Evolutionary conservation across 192 early-diverging fungal species (phyloP).

Genomic region (Gryganskiella cystojenkinii): DNA sequence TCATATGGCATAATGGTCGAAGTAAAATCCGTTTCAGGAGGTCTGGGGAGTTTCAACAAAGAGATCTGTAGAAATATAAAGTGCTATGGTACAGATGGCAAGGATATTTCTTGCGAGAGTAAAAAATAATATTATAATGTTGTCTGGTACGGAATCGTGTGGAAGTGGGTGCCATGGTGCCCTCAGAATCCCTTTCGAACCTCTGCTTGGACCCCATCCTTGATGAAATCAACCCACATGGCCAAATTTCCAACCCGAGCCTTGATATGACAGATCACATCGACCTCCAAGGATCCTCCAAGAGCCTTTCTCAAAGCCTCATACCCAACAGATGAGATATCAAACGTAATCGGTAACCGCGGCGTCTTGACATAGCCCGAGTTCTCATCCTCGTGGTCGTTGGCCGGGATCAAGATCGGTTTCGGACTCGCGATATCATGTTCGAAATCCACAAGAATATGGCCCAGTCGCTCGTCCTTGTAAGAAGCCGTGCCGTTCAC

Average conservation of each 20-base stretch:
- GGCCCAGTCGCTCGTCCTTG: constrained; percentile 35
- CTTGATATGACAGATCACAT: constrained; percentile 56
- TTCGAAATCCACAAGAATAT: constrained; percentile 41
- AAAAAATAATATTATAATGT: no score
- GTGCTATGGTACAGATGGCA: no score
- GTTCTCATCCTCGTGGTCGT: constrained; percentile 39
- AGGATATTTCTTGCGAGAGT: no score
- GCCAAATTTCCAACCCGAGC: constrained; percentile 52
- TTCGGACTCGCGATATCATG: constrained; percentile 38
- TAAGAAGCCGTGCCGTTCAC: constrained; percentile 42
- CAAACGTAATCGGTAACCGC: constrained; percentile 31
- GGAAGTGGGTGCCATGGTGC: no score
- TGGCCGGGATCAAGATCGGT: constrained; percentile 45
- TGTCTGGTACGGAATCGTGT: no score
- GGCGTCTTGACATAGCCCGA: constrained; percentile 48
- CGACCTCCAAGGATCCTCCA: constrained; percentile 55
- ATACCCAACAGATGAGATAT: constrained; percentile 50
- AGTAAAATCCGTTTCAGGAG: no score
- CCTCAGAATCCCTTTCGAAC: constrained; percentile 56
- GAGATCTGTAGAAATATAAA: no score
- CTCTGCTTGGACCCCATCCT: constrained; percentile 53
- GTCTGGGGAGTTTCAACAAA: no score
- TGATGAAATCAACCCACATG: constrained; percentile 55
- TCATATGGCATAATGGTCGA: no score
- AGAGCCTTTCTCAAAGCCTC: constrained; percentile 60